Evolutionary conservation across 495 filamentous ascomycete genomes (phyloP).

Genomic region (Neurospora sp.): DNA sequence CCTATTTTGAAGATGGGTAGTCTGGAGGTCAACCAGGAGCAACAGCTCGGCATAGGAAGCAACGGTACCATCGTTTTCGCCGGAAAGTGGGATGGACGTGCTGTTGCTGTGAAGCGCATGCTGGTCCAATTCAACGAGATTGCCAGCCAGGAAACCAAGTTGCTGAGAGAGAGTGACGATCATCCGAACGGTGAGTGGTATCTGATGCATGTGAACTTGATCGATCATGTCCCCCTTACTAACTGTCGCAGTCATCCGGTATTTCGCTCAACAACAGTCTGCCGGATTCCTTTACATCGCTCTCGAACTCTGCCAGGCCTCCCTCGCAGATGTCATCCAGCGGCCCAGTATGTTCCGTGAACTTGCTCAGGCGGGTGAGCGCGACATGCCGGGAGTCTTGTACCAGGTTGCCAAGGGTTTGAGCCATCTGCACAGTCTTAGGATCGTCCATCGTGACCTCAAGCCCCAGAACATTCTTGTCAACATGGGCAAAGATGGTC

Average conservation of each 20-base stretch:
- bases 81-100: conserved; percentile 79
- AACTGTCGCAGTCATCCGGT: conserved; percentile 65
- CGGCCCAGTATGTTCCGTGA: conserved; percentile 42
- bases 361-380: conserved; percentile 42
- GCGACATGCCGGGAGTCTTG: conserved; percentile 54
- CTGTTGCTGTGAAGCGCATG: conserved; percentile 96
- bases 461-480: conserved; percentile 97
- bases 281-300: conserved; percentile 94
- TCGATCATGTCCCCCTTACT: conserved; percentile 2
- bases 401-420: conserved; percentile 82
- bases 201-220: background rate
- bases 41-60: conserved; percentile 68
- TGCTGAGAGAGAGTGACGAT: conserved; percentile 87
- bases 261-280: conserved; percentile 81
- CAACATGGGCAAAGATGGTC: conserved; percentile 46
- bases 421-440: conserved; percentile 77
- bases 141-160: conserved; percentile 82
- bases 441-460: conserved; percentile 93
- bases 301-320: conserved; percentile 89
- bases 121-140: conserved; percentile 90
- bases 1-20: conserved; percentile 59
- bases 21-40: conserved; percentile 61
- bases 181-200: conserved; percentile 60
- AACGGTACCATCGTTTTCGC: conserved; percentile 80
- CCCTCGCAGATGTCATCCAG: conserved; percentile 78